A percentile compares a stretch with the other conserved stretches of the same genome.
These are phyloP conservation scores for Leccinum subgranulosum DNA, from an alignment of 768 basidiomycete species.

Conservation along the genomic window DNA sequence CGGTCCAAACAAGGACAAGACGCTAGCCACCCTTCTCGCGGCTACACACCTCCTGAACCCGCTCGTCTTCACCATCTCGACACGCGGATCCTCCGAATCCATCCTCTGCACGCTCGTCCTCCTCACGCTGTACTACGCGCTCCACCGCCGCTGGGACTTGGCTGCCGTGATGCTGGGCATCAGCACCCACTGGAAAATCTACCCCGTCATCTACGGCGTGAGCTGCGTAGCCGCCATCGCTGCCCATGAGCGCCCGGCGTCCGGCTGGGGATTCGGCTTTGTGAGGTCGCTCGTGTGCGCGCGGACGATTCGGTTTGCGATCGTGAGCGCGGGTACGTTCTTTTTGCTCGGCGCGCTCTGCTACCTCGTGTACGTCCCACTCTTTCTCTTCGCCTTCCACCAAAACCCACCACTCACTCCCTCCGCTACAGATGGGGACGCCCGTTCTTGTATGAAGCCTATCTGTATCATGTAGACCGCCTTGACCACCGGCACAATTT, in stretches of 20 bases:
- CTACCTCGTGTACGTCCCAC: constrained; percentile 69
- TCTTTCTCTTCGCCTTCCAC: not conserved
- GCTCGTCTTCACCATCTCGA: constrained; percentile 93
- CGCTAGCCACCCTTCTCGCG: constrained; percentile 53
- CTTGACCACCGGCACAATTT: constrained; percentile 98
- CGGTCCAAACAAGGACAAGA: not conserved
- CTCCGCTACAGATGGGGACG: constrained; percentile 76
- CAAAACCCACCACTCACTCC: not conserved
- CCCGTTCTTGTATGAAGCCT: constrained; percentile 88
- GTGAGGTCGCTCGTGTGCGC: constrained; percentile 44
- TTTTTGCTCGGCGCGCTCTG: constrained; percentile 54
- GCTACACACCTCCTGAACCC: constrained; percentile 88
- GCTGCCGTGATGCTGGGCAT: constrained; percentile 77
- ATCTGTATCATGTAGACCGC: constrained; percentile 87
- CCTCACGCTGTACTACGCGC: constrained; percentile 56
- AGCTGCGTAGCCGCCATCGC: constrained; percentile 49
- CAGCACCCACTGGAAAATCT: constrained; percentile 96
- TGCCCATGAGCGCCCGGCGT: constrained; percentile 16
- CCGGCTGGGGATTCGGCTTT: constrained; percentile 23
- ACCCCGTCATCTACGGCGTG: constrained; percentile 89
- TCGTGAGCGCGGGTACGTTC: constrained; percentile 72
- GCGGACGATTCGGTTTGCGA: constrained; percentile 58
- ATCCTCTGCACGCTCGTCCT: constrained; percentile 80
- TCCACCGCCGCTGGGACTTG: constrained; percentile 55
- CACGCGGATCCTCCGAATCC: constrained; percentile 93